Conservation (phyloP, 306 rosid species). For the Arachis stenosperma region DNA sequence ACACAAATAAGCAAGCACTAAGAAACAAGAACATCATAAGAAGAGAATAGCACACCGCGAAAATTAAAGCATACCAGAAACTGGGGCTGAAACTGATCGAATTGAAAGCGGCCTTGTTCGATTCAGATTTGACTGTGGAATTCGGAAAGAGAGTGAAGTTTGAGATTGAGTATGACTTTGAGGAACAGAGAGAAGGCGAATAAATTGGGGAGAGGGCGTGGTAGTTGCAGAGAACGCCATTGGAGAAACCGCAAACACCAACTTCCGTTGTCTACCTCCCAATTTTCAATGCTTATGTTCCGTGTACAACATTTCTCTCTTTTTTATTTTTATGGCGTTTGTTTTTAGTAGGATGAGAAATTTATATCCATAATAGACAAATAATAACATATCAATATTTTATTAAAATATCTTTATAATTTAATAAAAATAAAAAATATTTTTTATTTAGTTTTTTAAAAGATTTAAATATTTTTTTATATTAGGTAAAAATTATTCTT, state of each 20-base stretch:
- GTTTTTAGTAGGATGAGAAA: too few relatives aligned
- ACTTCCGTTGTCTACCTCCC: background rate
- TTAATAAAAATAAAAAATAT: too few relatives aligned
- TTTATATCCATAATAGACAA: too few relatives aligned
- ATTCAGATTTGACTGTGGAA: constrained; percentile 45
- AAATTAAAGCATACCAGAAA: constrained; percentile 49
- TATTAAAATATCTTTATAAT: too few relatives aligned
- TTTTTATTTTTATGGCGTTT: background rate
- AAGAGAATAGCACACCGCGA: background rate
- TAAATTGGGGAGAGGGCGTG: constrained; percentile 45
- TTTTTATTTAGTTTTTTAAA: too few relatives aligned
- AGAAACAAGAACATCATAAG: background rate
- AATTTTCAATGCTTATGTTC: background rate
- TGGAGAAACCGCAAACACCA: background rate
- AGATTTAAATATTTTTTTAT: too few relatives aligned
- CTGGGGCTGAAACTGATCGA: constrained; percentile 60
- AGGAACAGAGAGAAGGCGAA: constrained; percentile 49
- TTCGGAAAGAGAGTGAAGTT: constrained; percentile 47
- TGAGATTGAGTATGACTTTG: constrained; percentile 44
- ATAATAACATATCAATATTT: too few relatives aligned
- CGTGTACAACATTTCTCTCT: background rate
- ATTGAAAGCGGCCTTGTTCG: constrained; percentile 55
- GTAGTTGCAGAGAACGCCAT: constrained; percentile 77
- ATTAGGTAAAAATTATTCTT: too few relatives aligned
- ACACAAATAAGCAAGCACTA: background rate